phyloP scores from a whole-genome alignment of 2,329 filamentous ascomycete genomes.

The Achaetomium macrosporum region DNA sequence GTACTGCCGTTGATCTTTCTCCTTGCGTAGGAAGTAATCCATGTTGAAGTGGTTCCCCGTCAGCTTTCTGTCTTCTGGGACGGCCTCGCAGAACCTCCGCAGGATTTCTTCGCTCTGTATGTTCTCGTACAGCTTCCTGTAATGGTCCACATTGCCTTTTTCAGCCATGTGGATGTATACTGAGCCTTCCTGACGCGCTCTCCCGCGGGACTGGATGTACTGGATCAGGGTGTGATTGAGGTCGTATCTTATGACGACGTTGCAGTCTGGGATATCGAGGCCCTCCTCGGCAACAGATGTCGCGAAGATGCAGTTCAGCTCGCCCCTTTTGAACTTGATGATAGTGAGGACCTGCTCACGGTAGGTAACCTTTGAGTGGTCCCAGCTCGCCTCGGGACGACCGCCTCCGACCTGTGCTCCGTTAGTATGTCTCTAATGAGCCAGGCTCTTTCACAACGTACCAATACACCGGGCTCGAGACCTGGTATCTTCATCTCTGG shows the following conservation, averaged over 20 bases:
- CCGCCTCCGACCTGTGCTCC: conserved; percentile 34
- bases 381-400: conserved; percentile 45
- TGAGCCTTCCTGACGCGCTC: conserved; percentile 72
- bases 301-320: conserved; percentile 58
- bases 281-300: conserved; percentile 64
- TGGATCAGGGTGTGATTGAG: conserved; percentile 86
- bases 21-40: conserved; percentile 49
- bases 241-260: conserved; percentile 70
- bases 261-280: conserved; percentile 62
- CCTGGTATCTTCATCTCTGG: conserved; percentile 49
- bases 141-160: conserved; percentile 56
- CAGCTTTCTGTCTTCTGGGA: conserved; percentile 70
- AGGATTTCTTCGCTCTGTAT: conserved; percentile 57
- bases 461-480: conserved; percentile 57
- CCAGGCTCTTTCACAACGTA: conserved; percentile 33
- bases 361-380: conserved; percentile 60
- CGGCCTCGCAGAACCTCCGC: conserved; percentile 65
- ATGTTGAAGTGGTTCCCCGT: conserved; percentile 52
- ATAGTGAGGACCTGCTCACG: conserved; percentile 70
- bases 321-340: conserved; percentile 54
- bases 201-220: conserved; percentile 87
- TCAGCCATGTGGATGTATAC: conserved; percentile 84
- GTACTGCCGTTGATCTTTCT: conserved; percentile 45
- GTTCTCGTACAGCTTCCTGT: conserved; percentile 51
- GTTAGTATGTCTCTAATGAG: conserved; percentile 3